Percentiles rank a stretch among this genome's conserved stretches.
phyloP scores from a whole-genome alignment of 129 eudicot species.

The Escallonia herrerae region DNA sequence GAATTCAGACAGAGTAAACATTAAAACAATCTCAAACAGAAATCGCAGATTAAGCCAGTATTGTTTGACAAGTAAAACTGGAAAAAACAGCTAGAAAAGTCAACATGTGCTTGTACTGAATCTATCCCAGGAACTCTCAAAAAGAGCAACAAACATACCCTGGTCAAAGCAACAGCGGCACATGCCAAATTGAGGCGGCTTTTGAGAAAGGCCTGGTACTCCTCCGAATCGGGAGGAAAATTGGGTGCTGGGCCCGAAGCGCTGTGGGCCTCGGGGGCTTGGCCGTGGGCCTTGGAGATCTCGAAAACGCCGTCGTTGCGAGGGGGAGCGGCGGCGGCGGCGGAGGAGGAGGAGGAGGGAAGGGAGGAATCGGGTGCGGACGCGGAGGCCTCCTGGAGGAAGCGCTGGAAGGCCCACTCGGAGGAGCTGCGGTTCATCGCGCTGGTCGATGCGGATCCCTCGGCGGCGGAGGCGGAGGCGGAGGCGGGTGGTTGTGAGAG shows the following conservation, averaged over 20 bases:
- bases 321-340: not conserved
- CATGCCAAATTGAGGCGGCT: conserved; percentile 84
- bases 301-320: conserved; percentile 29
- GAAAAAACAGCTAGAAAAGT: too few species aligned
- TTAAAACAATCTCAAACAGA: too few species aligned
- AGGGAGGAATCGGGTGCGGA: conserved; percentile 17
- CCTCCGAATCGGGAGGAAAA: conserved; percentile 72
- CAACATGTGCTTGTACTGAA: too few species aligned
- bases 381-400: conserved; percentile 59
- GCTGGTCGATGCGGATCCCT: conserved; percentile 28
- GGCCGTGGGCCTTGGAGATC: conserved; percentile 36
- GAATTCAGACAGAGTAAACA: too few species aligned
- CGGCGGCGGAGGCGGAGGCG: conserved; percentile 15
- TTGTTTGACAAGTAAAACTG: too few species aligned
- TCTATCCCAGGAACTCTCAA: too few species aligned
- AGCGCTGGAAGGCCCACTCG: conserved; percentile 87
- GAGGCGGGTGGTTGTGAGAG: conserved; percentile 10
- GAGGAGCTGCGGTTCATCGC: conserved; percentile 79
- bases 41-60: too few species aligned
- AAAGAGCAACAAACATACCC: conserved; percentile 34
- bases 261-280: not conserved
- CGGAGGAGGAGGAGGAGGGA: conserved; percentile 30
- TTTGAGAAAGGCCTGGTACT: conserved; percentile 73
- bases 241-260: conserved; percentile 25
- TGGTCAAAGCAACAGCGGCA: conserved; percentile 91